Base-by-base conservation (phyloP, 176 grass and related monocot species). In the barley (Hordeum vulgare) region DNA sequence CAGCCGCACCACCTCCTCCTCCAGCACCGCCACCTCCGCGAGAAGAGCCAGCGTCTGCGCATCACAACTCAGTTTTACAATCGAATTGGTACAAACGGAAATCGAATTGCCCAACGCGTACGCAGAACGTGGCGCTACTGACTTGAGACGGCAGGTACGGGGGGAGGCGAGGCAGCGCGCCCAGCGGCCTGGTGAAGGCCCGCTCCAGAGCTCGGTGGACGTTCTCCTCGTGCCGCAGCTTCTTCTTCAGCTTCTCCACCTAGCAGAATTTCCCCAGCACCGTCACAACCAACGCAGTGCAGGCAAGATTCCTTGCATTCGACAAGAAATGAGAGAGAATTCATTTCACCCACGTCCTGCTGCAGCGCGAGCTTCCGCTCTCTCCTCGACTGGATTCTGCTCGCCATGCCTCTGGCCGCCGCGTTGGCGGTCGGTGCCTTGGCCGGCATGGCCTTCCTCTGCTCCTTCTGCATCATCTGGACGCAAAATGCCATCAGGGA, bases 181-280 rank as follows among this genome's bases (percentile, higher is more conserved):
- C 97, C 31, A 96, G 89, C 60, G 97, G 93, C 84, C 97, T 80
- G 53, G 97, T 99, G 84, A 99, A 96, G 25, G 97, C 97, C 74
- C 97, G 70, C 78, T 94, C 97, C 36, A 99, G 83, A 76, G 97
- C 97, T 77, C 97, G 92, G 85, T 99, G 97, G 67, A 99, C 89
- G 86, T 94, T 99, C 88, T 99, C 97, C 81, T 99, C 97, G 78
- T 96, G 91, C 20, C 91, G 81, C 35, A 99, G 91, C 90, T 99
- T 94, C 88, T 94, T 99, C 86, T 84, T 96, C 3, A 99, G 90
- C 85, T 94, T 99, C 59, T 96, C 93, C 39, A 99, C 91, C 97
- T 99, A 62, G 57, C 92, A 72, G 21, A 86, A 89, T 89, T 68
- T n/a, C n/a, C 71, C 20, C 64, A 41, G 36, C 26, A 14, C 58